These are phyloP conservation scores for Peronosclerospora sorghi DNA, from an alignment of 352 stramenopile species.

Conservation along the genomic window DNA sequence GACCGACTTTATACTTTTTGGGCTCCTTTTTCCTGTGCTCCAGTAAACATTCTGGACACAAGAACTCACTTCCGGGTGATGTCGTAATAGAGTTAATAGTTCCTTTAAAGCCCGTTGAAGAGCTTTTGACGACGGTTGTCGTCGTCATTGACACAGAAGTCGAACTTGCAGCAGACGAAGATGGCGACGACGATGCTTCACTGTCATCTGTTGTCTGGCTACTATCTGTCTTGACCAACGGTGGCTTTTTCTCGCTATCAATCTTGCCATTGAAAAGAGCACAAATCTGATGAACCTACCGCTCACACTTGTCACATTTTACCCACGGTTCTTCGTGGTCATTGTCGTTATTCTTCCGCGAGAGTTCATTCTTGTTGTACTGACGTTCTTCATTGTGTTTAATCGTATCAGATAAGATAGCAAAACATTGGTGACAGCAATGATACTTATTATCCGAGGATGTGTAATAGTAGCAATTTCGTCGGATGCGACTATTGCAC, in stretches of 20 bases:
- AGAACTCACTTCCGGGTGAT: constrained; percentile 71
- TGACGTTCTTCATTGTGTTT: constrained; percentile 60
- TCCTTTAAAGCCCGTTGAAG: constrained; percentile 17
- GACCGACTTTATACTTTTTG: constrained; percentile 66
- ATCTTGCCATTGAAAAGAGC: constrained; percentile 98
- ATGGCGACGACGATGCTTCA: constrained; percentile 12
- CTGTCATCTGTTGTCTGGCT: constrained; percentile 17
- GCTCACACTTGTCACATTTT: constrained; percentile 95
- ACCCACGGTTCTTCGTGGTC: constrained; percentile 95
- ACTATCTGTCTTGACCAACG: constrained; percentile 47
- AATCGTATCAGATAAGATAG: constrained; percentile 51
- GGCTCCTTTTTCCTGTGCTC: constrained; percentile 77
- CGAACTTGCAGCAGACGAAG: constrained; percentile 10
- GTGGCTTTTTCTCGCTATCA: constrained; percentile 86
- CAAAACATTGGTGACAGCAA: constrained; percentile 66
- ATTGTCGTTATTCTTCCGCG: constrained; percentile 80
- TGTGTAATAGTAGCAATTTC: constrained; percentile 83
- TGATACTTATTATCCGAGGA: constrained; percentile 82
- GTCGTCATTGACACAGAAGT: constrained; percentile 20
- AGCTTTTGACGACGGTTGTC: constrained; percentile 18
- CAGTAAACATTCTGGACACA: constrained; percentile 92
- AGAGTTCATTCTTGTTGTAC: constrained; percentile 63
- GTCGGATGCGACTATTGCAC: constrained; percentile 79
- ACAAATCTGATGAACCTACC: constrained; percentile 99
- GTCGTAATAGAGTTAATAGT: constrained; percentile 62